Conservation (phyloP, 192 early-diverging fungal species). For the Funneliformis geosporum region DNA sequence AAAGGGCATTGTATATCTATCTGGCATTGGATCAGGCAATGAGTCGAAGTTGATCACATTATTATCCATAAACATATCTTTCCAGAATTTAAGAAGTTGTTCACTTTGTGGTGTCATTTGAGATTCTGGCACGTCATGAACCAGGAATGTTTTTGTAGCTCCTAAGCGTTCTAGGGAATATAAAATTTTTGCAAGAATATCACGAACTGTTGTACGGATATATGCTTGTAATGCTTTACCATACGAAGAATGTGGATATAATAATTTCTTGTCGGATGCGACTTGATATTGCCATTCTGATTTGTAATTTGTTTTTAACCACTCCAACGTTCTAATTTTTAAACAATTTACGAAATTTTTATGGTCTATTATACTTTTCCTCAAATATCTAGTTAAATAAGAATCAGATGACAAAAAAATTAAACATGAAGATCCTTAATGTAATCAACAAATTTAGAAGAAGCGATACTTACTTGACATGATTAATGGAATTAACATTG, state of each 20-base stretch:
- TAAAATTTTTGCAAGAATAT: slow-evolving; percentile 28
- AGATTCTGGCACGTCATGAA: background rate
- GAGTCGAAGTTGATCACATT: slow-evolving; percentile 17
- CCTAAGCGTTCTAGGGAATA: slow-evolving; percentile 22
- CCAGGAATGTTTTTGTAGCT: slow-evolving; percentile 17
- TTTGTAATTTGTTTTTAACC: background rate
- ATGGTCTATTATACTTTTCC: background rate
- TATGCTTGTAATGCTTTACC: slow-evolving; percentile 22
- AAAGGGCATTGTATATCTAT: slow-evolving; percentile 23
- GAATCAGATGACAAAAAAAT: no score
- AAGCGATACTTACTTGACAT: slow-evolving; percentile 12
- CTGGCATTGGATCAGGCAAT: slow-evolving; percentile 19
- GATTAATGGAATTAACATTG: slow-evolving; percentile 18
- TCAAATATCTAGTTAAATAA: background rate
- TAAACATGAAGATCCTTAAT: background rate
- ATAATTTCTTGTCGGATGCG: slow-evolving; percentile 29
- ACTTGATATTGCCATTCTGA: slow-evolving; percentile 31
- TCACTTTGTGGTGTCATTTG: background rate
- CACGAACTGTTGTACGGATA: slow-evolving; percentile 20
- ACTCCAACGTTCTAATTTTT: background rate
- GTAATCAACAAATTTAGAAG: background rate
- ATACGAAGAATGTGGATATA: slow-evolving; percentile 27
- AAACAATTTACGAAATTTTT: slow-evolving; percentile 13
- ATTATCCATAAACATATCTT: slow-evolving; percentile 26
- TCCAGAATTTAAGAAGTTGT: slow-evolving; percentile 23